phyloP scores from a whole-genome alignment of 2,329 filamentous ascomycete genomes.

The Aspergillus novoparasiticus region DNA sequence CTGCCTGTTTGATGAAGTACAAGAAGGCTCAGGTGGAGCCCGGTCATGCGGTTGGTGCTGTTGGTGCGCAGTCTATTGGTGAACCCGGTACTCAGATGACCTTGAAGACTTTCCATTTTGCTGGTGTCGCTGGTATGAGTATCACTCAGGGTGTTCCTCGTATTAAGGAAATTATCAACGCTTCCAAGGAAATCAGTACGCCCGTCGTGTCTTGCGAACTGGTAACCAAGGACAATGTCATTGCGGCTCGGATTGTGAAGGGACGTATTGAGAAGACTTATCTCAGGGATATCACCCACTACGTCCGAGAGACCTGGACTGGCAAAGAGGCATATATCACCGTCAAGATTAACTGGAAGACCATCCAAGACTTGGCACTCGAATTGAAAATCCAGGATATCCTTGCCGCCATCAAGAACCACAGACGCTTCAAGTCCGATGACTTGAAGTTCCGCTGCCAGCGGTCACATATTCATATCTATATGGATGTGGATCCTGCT shows the following conservation, averaged over 20 bases:
- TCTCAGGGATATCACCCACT: constrained; percentile 76
- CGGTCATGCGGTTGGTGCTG: constrained; percentile 91
- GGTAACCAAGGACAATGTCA: constrained; percentile 71
- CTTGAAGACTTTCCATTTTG: constrained; percentile 99
- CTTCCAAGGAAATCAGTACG: constrained; percentile 89
- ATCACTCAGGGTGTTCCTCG: constrained; percentile 98
- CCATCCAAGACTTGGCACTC: constrained; percentile 77
- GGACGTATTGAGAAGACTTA: constrained; percentile 94
- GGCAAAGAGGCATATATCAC: constrained; percentile 73
- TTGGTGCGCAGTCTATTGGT: constrained; percentile 96
- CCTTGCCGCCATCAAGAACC: constrained; percentile 71
- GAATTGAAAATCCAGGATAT: constrained; percentile 77
- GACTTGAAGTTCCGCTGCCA: constrained; percentile 63
- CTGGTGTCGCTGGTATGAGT: constrained; percentile 98
- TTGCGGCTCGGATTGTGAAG: constrained; percentile 87
- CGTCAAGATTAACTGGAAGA: constrained; percentile 78
- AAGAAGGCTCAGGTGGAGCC: constrained; percentile 89
- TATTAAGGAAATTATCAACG: constrained; percentile 99
- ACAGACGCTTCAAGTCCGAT: constrained; percentile 72
- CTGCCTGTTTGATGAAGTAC: constrained; percentile 84
- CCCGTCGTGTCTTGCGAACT: constrained; percentile 89
- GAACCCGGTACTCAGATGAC: constrained; percentile 99
- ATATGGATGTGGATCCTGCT: constrained; percentile 56
- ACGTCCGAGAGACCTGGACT: constrained; percentile 88
- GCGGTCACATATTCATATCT: constrained; percentile 68